These are phyloP conservation scores for Exophiala viscosa DNA, from an alignment of 2,329 filamentous ascomycete species.

Conservation along the genomic window DNA sequence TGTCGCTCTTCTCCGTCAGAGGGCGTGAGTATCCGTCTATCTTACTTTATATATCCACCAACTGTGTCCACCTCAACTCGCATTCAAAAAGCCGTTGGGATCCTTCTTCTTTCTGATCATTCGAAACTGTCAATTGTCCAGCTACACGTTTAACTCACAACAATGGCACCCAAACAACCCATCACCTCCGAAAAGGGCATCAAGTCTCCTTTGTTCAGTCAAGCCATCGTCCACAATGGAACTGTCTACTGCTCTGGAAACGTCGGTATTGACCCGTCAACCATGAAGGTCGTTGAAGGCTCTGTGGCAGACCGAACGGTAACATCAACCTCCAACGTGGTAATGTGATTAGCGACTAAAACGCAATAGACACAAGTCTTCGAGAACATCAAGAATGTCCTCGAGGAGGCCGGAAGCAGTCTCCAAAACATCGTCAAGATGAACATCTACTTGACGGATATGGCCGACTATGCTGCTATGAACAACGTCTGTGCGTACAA, in stretches of 20 bases:
- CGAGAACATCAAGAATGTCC: slow-evolving; percentile 56
- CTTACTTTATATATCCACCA: too few relatives aligned
- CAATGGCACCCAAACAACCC: slow-evolving; percentile 25
- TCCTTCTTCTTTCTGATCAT: background rate
- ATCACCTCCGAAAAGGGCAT: slow-evolving; percentile 26
- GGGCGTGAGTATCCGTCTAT: background rate
- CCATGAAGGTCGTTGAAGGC: slow-evolving; percentile 27
- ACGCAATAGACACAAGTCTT: slow-evolving; percentile 15
- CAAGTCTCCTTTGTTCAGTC: slow-evolving; percentile 29
- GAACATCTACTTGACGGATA: slow-evolving; percentile 63
- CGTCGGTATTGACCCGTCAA: slow-evolving; percentile 27
- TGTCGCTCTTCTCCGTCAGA: slow-evolving; percentile 4
- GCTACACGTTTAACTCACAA: background rate
- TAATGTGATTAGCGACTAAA: background rate
- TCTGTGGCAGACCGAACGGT: slow-evolving; percentile 29
- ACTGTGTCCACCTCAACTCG: too few relatives aligned
- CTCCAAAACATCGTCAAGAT: slow-evolving; percentile 60
- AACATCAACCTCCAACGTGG: background rate
- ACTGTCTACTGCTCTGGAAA: slow-evolving; percentile 30
- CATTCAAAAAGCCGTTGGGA: background rate
- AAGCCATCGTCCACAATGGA: slow-evolving; percentile 30
- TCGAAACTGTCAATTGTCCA: background rate
- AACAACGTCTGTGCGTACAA: slow-evolving; percentile 64
- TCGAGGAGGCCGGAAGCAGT: slow-evolving; percentile 58
- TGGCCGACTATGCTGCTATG: slow-evolving; percentile 70